Conservation (phyloP, 2,329 filamentous ascomycete species). For the Clonostachys chloroleuca region DNA sequence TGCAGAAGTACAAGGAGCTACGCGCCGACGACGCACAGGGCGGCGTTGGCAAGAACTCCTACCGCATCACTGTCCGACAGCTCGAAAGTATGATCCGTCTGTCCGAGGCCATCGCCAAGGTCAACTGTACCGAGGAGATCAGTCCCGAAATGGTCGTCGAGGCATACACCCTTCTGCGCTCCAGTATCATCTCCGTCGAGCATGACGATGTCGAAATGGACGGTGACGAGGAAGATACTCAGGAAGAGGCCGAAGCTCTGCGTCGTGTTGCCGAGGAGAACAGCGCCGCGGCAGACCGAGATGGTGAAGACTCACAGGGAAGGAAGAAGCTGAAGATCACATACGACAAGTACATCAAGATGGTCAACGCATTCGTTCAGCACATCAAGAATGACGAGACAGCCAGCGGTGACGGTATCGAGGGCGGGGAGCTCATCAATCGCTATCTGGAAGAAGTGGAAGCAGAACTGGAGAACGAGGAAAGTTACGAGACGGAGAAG, state of each 20-base stretch:
- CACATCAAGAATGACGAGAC: slow-evolving; percentile 81
- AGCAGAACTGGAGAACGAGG: slow-evolving; percentile 72
- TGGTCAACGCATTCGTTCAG: slow-evolving; percentile 81
- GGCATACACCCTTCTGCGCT: slow-evolving; percentile 83
- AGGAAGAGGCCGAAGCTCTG: slow-evolving; percentile 39
- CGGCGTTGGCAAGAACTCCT: slow-evolving; percentile 89
- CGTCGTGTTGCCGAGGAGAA: slow-evolving; percentile 29
- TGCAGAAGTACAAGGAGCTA: slow-evolving; percentile 93
- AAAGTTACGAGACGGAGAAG: slow-evolving; percentile 74
- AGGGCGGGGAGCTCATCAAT: slow-evolving; percentile 73
- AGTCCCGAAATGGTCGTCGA: slow-evolving; percentile 81
- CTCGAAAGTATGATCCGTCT: slow-evolving; percentile 94
- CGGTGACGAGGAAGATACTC: slow-evolving; percentile 56
- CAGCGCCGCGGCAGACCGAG: slow-evolving; percentile 19
- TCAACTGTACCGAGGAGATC: slow-evolving; percentile 92
- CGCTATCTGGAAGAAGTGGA: slow-evolving; percentile 96
- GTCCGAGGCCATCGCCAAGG: slow-evolving; percentile 96
- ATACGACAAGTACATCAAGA: slow-evolving; percentile 90
- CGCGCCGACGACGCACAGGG: slow-evolving; percentile 91
- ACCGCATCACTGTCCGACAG: slow-evolving; percentile 95
- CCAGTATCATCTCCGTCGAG: slow-evolving; percentile 96
- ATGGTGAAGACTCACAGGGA: slow-evolving; percentile 26
- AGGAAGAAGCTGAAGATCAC: slow-evolving; percentile 80
- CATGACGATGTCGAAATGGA: slow-evolving; percentile 96
- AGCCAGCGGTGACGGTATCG: slow-evolving; percentile 73